Conservation (phyloP, 306 rosid genomes). For the Lathyrus aphaca region DNA sequence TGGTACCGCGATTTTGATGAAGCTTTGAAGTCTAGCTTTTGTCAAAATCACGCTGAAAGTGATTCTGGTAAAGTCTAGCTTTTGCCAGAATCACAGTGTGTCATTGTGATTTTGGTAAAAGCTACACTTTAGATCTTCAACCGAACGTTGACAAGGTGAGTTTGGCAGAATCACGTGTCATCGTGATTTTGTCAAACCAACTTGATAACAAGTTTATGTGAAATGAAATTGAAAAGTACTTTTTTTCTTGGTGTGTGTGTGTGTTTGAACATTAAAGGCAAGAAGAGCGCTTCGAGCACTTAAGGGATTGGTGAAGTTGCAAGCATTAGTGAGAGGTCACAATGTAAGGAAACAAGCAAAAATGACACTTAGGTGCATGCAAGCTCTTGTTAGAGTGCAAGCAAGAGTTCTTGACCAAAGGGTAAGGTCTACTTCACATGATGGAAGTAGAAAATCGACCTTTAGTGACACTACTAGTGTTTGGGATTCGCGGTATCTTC, state of each 20-base stretch:
- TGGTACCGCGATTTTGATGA: background rate
- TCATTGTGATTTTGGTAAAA: background rate
- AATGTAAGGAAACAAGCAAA: constrained; percentile 96
- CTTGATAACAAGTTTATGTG: background rate
- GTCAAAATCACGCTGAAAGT: background rate
- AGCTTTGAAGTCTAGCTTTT: background rate
- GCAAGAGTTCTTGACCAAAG: constrained; percentile 86
- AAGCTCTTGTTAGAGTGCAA: constrained; percentile 89
- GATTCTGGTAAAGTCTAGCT: background rate
- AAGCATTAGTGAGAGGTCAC: constrained; percentile 94
- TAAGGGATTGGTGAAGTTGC: constrained; percentile 91
- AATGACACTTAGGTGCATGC: constrained; percentile 93
- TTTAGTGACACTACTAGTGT: constrained; percentile 77
- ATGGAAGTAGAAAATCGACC: constrained; percentile 81
- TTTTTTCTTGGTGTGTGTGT: constrained; percentile 4
- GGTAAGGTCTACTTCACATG: constrained; percentile 70
- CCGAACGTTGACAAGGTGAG: no score
- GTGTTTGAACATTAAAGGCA: constrained; percentile 52
- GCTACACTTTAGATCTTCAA: background rate
- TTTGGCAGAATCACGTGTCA: background rate
- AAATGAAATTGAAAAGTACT: background rate
- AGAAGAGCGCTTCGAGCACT: constrained; percentile 94
- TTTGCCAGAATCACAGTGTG: background rate
- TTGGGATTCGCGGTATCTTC: constrained; percentile 76
- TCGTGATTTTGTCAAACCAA: background rate